Percentiles rank a stretch among this genome's conserved stretches.
These are phyloP conservation scores for Daldinia vernicosa DNA, from an alignment of 495 filamentous ascomycete species.

Conservation along the genomic window DNA sequence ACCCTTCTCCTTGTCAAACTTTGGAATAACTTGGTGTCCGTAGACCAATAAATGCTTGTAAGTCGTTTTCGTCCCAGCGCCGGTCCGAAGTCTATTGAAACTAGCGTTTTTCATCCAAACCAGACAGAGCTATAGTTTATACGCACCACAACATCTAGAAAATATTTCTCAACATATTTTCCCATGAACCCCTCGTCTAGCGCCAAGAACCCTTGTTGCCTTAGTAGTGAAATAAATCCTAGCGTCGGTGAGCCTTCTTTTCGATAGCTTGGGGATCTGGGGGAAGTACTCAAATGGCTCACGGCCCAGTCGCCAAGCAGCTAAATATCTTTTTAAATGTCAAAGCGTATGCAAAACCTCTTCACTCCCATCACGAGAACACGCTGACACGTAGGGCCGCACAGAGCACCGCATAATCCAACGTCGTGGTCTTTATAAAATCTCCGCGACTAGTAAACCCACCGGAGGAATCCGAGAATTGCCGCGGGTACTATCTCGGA, in stretches of 20 bases:
- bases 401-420: neutral
- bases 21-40: neutral
- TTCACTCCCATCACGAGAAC: neutral
- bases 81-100: neutral
- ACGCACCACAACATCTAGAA: neutral
- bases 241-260: neutral
- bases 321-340: neutral
- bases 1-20: neutral
- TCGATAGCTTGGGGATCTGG: neutral
- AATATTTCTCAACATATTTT: neutral
- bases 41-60: neutral
- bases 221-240: neutral
- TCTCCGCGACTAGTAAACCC: neutral
- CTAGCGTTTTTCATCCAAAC: neutral
- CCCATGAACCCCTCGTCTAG: neutral
- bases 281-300: neutral
- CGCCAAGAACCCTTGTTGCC: neutral
- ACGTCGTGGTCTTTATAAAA: neutral
- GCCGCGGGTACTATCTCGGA: neutral
- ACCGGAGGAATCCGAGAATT: neutral
- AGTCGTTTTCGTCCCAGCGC: neutral
- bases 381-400: neutral
- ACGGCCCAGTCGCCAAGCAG: neutral
- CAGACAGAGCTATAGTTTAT: neutral
- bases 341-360: neutral